These are phyloP conservation scores for button mushroom (Agaricus bisporus) DNA, from an alignment of 768 basidiomycete species.

Conservation along the genomic window DNA sequence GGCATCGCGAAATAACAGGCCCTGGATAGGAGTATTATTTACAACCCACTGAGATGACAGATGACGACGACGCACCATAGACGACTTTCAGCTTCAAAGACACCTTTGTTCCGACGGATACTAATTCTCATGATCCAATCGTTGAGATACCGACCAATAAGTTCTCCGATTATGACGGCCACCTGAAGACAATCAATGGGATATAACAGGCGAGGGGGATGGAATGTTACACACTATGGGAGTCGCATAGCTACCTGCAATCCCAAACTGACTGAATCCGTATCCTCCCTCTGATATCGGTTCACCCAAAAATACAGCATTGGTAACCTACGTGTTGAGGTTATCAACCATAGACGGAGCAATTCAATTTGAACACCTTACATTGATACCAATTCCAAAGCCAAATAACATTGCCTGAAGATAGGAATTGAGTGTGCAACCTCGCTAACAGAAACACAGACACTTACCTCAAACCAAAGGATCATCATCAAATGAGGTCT, in stretches of 20 bases:
- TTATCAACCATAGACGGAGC: conserved; percentile 17
- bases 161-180: conserved; percentile 29
- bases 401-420: conserved; percentile 39
- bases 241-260: conserved; percentile 7
- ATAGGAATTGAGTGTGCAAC: conserved; percentile 38
- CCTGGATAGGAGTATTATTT: conserved; percentile 23
- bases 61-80: conserved; percentile 33
- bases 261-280: conserved; percentile 8
- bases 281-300: conserved; percentile 1
- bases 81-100: conserved; percentile 38
- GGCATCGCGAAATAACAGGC: conserved; percentile 47
- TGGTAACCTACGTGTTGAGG: conserved; percentile 29
- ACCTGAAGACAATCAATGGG: conserved; percentile 21
- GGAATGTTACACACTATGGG: neutral
- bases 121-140: conserved; percentile 25
- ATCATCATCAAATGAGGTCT: conserved; percentile 35
- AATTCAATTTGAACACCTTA: conserved; percentile 6
- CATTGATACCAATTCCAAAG: conserved; percentile 30
- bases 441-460: conserved; percentile 49
- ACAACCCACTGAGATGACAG: neutral
- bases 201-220: conserved; percentile 22
- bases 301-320: conserved; percentile 18
- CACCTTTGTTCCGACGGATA: conserved; percentile 28
- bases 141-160: conserved; percentile 29
- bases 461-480: conserved; percentile 41